Evolutionary conservation across 1,284 basidiomycete species (phyloP).

Genomic region (Cryptococcus sp.): DNA sequence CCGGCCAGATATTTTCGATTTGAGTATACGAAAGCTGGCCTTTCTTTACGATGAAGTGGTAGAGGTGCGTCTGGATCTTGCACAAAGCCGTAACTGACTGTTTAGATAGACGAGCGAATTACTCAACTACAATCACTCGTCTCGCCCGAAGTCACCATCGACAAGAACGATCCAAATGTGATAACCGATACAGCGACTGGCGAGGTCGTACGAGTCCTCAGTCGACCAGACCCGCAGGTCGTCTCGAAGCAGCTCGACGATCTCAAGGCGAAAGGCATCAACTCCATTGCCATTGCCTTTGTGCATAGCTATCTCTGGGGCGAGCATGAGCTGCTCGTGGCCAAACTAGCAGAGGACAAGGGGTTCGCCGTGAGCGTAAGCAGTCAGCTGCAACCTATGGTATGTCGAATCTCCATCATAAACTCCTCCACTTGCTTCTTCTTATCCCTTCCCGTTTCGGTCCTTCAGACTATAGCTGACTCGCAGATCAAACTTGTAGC

Average conservation of each 20-base stretch:
- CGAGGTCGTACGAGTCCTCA: constrained; percentile 80
- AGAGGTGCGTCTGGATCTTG: constrained; percentile 54
- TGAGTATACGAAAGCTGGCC: constrained; percentile 72
- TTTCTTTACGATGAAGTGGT: constrained; percentile 77
- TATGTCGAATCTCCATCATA: constrained; percentile 17
- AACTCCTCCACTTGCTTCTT: too few species aligned
- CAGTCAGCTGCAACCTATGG: constrained; percentile 35
- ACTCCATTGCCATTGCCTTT: constrained; percentile 29
- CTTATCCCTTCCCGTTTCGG: too few species aligned
- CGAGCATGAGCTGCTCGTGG: constrained; percentile 34
- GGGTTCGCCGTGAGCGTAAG: constrained; percentile 38
- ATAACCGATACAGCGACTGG: constrained; percentile 50
- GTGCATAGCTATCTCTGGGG: constrained; percentile 35
- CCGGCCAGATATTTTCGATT: constrained; percentile 77
- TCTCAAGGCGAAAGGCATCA: constrained; percentile 29
- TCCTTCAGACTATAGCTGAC: neutral
- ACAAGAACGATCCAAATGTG: constrained; percentile 14
- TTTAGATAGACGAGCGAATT: constrained; percentile 71
- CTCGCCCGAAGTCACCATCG: constrained; percentile 14
- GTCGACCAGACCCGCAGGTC: constrained; percentile 49
- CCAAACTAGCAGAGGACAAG: constrained; percentile 26
- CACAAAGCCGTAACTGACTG: constrained; percentile 3
- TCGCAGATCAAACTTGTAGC: constrained; percentile 46
- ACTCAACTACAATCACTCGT: constrained; percentile 57
- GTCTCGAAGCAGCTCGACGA: constrained; percentile 26